Evolutionary conservation across 208 protist genomes (phyloP).

Genomic region (Paratrypanosoma confusum): DNA sequence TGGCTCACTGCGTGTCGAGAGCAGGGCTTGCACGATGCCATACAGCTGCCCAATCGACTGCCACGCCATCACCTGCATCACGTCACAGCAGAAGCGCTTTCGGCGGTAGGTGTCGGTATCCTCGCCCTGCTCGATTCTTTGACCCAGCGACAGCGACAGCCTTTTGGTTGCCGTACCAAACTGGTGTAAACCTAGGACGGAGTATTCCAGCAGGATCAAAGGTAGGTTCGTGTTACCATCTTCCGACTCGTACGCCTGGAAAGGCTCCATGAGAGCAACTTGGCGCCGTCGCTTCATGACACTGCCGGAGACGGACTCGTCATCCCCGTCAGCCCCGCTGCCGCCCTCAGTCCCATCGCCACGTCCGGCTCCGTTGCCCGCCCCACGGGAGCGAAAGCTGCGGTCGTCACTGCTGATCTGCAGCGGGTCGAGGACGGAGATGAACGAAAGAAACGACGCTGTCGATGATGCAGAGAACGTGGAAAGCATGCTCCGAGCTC

Average conservation of each 20-base stretch:
- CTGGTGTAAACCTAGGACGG: constrained; percentile 43
- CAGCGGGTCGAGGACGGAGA: constrained; percentile 66
- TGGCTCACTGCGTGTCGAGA: constrained; percentile 7
- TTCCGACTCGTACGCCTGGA: constrained; percentile 55
- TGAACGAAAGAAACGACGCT: constrained; percentile 63
- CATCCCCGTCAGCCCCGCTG: neutral
- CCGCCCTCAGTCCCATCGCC: constrained; percentile 12
- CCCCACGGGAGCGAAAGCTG: too few species aligned
- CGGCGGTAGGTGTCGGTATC: too few species aligned
- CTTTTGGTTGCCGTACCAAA: constrained; percentile 14
- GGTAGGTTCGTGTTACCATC: constrained; percentile 85
- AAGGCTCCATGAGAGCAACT: constrained; percentile 2
- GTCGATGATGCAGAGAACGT: constrained; percentile 59
- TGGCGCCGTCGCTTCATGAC: too few species aligned
- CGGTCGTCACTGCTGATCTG: too few species aligned
- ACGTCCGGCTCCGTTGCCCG: neutral
- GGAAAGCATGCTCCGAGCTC: constrained; percentile 78
- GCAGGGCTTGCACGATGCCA: constrained; percentile 32
- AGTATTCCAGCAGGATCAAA: constrained; percentile 77
- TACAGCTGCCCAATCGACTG: constrained; percentile 54
- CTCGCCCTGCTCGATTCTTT: too few species aligned
- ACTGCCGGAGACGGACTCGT: too few species aligned
- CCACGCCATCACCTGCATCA: constrained; percentile 27
- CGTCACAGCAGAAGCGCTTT: constrained; percentile 13
- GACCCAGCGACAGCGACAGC: neutral